These are phyloP conservation scores for Vararia minispora DNA, from an alignment of 768 basidiomycete species.

Conservation along the genomic window DNA sequence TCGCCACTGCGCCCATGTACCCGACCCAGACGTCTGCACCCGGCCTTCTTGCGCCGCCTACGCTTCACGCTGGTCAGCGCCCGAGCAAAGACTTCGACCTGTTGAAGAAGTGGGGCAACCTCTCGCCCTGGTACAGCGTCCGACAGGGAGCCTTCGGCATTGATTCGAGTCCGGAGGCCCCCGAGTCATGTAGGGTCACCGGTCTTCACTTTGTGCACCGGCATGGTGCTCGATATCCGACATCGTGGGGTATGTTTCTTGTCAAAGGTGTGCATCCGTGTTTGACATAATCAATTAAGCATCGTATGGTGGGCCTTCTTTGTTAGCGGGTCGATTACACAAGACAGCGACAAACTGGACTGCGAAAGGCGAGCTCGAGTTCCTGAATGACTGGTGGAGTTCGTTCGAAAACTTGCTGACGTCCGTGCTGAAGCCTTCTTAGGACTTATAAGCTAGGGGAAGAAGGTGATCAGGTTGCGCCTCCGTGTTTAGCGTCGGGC, in stretches of 20 bases:
- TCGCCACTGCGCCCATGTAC: conserved; percentile 68
- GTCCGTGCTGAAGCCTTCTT: background rate
- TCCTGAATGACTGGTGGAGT: conserved; percentile 76
- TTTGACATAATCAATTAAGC: conserved; percentile 25
- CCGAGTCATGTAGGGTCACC: conserved; percentile 57
- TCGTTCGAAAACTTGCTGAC: conserved; percentile 2
- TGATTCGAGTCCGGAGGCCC: conserved; percentile 58
- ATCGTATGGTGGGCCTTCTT: conserved; percentile 50
- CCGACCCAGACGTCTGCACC: conserved; percentile 65
- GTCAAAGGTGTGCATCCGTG: background rate
- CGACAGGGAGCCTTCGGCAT: conserved; percentile 55
- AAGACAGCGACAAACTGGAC: conserved; percentile 46
- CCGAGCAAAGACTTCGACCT: conserved; percentile 43
- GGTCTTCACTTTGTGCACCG: conserved; percentile 74
- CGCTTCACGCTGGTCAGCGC: conserved; percentile 15
- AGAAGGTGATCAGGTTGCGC: conserved; percentile 40
- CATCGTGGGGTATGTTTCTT: conserved; percentile 41
- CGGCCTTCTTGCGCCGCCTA: conserved; percentile 44
- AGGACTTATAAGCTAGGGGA: conserved; percentile 89
- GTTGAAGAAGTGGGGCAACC: conserved; percentile 73
- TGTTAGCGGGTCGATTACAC: conserved; percentile 45
- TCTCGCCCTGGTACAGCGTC: conserved; percentile 81
- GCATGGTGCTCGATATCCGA: conserved; percentile 68
- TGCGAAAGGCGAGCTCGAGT: conserved; percentile 52
- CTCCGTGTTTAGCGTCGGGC: background rate